A percentile compares a stretch with the other conserved stretches of the same genome.
Conservation (phyloP, 176 grass and related monocot genomes). For the Aegilops tauschii region DNA sequence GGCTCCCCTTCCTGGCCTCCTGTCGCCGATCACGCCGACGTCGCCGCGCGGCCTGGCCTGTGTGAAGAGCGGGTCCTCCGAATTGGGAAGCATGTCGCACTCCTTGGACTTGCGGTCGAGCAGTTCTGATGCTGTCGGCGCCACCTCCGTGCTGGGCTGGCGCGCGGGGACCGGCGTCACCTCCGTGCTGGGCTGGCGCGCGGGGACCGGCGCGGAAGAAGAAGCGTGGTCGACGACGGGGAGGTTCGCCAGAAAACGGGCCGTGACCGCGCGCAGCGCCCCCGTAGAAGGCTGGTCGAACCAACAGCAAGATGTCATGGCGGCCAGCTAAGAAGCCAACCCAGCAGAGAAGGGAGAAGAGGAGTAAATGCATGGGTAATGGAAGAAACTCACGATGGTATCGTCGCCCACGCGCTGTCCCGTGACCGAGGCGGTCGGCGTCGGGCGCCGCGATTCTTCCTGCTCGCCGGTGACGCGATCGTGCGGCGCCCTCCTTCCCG, state of each 20-base stretch:
- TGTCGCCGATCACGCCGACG: too few relatives aligned
- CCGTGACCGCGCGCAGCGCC: not conserved
- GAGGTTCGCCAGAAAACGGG: not conserved
- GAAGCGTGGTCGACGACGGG: not conserved
- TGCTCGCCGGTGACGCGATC: not conserved
- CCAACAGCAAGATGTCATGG: too few relatives aligned
- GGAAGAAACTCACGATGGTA: not conserved
- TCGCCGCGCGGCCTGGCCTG: too few relatives aligned
- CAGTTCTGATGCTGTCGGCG: too few relatives aligned
- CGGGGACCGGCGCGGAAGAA: not conserved
- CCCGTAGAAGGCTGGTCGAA: too few relatives aligned
- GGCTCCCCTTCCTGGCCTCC: too few relatives aligned
- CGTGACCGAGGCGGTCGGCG: not conserved
- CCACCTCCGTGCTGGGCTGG: not conserved
- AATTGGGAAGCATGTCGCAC: too few relatives aligned
- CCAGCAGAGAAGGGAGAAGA: not conserved
- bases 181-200: not conserved
- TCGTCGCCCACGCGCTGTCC: not conserved
- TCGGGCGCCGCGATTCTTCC: not conserved
- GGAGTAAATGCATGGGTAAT: not conserved
- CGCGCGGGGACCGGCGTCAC: too few relatives aligned
- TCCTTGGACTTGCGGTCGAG: too few relatives aligned
- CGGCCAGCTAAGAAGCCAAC: not conserved
- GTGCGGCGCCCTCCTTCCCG: not conserved
- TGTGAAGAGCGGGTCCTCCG: too few relatives aligned